Base-by-base conservation (phyloP, 1,284 basidiomycete species). In the Marasmius fiardii region DNA sequence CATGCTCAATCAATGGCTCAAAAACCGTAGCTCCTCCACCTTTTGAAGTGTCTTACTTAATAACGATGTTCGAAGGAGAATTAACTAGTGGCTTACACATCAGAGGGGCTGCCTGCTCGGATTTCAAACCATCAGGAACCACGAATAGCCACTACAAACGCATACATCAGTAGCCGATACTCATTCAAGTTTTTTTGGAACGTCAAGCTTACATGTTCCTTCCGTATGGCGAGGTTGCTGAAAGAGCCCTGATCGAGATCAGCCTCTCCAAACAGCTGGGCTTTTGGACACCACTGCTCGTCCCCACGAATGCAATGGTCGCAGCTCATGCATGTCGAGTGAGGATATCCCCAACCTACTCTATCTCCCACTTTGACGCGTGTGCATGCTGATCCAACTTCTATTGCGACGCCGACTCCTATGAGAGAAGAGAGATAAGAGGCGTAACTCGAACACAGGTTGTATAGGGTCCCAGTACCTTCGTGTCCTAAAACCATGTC, bases 401-500 rank as follows among this genome's bases (percentile, higher is more conserved):
- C 71, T 39, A 74, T 68, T 52, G 80, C 82, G 10, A 69, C 73
- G 21, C 83, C 83, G 53, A 83, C 34, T 21, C 57, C 57, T 58
- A 18, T n/a, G 26, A n/a, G 20, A 23, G 23, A 43, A 12, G 24
- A 16, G 11, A 49, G 28, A 49, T 26, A n/a, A 4, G 33, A 11
- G n/a, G 20, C 1, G 14, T 24, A 39, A 23, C 34, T 11, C 18
- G 12, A 14, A 45, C n/a, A n/a, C n/a, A n/a, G n/a, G n/a, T n/a
- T n/a, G n/a, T n/a, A n/a, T n/a, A n/a, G n/a, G n/a, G n/a, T n/a
- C n/a, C n/a, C n/a, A n/a, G n/a, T 69, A 60, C 85, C 84, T 68
- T 86, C 84, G 68, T 87, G 85, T 23, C 76, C 75, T 35, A 65
- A 60, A 20, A 58, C 71, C 58, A 73, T 72, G 45, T 68, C 67